Percentiles rank a stretch among this genome's conserved stretches.
These are phyloP conservation scores for Russula dissimulans DNA, from an alignment of 768 basidiomycete species.

Conservation along the genomic window DNA sequence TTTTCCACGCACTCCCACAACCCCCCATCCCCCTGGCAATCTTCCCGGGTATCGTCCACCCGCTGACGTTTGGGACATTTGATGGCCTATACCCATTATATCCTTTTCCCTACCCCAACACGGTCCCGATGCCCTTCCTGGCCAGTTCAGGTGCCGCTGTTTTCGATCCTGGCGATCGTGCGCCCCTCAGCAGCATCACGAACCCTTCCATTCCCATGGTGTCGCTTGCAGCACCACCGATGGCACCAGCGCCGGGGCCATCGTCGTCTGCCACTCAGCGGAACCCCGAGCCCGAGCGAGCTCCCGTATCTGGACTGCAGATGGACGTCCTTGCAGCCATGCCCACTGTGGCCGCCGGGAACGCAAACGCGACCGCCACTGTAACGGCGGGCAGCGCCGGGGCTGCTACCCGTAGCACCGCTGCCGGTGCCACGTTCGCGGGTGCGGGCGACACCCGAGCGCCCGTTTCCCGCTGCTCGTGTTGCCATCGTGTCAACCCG, in stretches of 20 bases:
- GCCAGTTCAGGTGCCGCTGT: background rate
- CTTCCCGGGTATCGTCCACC: no score
- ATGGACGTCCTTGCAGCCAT: background rate
- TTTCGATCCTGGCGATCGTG: background rate
- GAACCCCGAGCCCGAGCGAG: background rate
- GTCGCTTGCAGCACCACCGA: no score
- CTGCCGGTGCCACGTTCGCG: background rate
- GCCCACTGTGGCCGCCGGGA: background rate
- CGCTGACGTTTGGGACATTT: no score
- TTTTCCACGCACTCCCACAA: background rate
- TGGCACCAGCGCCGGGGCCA: background rate
- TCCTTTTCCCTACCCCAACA: background rate
- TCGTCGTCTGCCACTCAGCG: background rate
- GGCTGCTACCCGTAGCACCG: background rate
- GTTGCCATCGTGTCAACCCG: background rate
- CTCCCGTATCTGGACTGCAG: background rate
- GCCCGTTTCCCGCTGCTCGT: background rate
- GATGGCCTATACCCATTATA: background rate
- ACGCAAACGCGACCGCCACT: background rate
- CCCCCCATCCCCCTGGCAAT: background rate
- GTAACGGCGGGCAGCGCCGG: background rate
- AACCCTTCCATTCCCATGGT: background rate
- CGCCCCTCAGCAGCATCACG: background rate
- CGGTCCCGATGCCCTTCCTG: background rate
- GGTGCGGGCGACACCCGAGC: no score